Conservation (phyloP, 1,284 basidiomycete species). For the Trametes sp. region DNA sequence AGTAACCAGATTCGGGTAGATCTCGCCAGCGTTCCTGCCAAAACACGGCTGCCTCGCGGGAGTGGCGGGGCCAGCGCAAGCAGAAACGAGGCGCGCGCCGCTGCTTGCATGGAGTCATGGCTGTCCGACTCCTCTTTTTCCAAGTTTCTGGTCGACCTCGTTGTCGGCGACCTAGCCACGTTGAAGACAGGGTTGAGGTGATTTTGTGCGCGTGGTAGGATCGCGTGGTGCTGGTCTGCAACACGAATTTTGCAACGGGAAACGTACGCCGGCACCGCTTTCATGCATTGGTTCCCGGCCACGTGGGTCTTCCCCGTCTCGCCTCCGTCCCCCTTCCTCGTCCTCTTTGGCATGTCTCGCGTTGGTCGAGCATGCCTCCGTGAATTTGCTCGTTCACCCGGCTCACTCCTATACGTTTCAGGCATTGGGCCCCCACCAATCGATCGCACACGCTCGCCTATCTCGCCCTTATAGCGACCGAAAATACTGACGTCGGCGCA, state of each 20-base stretch:
- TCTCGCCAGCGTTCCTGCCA: constrained; percentile 13
- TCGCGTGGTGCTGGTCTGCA: background rate
- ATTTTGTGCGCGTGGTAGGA: background rate
- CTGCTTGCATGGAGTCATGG: background rate
- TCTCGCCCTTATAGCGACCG: background rate
- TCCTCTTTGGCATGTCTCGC: background rate
- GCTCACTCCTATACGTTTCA: constrained; percentile 5
- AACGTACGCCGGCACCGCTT: constrained; percentile 22
- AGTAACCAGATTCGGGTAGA: constrained; percentile 15
- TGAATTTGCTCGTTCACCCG: background rate
- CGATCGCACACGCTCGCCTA: background rate
- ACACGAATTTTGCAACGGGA: too few species aligned
- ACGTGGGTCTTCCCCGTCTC: constrained; percentile 9
- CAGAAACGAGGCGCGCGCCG: constrained; percentile 1
- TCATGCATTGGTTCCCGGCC: constrained; percentile 19
- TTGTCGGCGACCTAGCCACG: background rate
- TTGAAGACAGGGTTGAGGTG: too few species aligned
- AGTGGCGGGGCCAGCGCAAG: background rate
- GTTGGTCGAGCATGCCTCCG: background rate
- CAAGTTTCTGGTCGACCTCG: background rate
- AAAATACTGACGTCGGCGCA: background rate
- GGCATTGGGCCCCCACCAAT: background rate
- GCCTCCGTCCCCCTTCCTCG: background rate
- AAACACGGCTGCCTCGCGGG: constrained; percentile 11
- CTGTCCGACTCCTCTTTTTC: background rate